These are phyloP conservation scores for Haplographium delicatum DNA, from an alignment of 495 filamentous ascomycete species.

Conservation along the genomic window DNA sequence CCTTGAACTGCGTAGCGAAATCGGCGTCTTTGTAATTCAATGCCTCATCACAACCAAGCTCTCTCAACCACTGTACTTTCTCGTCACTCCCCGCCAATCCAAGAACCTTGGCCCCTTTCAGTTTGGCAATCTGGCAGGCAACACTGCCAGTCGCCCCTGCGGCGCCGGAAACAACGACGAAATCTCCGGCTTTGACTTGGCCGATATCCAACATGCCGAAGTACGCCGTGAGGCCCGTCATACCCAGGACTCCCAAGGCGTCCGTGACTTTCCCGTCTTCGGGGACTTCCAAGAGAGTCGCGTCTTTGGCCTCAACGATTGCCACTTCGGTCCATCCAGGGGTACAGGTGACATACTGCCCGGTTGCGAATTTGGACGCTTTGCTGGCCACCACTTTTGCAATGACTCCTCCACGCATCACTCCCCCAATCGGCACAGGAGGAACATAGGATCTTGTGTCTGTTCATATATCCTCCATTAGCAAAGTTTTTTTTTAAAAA, in stretches of 20 bases:
- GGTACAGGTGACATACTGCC: slow-evolving; percentile 45
- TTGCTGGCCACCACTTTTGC: slow-evolving; percentile 43
- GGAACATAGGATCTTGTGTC: slow-evolving; percentile 61
- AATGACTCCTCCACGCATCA: slow-evolving; percentile 62
- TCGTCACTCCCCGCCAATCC: slow-evolving; percentile 62
- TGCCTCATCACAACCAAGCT: slow-evolving; percentile 59
- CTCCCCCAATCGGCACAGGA: slow-evolving; percentile 58
- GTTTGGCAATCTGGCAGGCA: slow-evolving; percentile 63
- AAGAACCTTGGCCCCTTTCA: slow-evolving; percentile 52
- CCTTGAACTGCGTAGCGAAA: slow-evolving; percentile 52
- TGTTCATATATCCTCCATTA: slow-evolving; percentile 26
- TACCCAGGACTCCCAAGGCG: slow-evolving; percentile 51
- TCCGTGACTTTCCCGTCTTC: slow-evolving; percentile 48
- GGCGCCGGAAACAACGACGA: slow-evolving; percentile 63
- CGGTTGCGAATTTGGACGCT: slow-evolving; percentile 39
- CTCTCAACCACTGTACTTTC: slow-evolving; percentile 56
- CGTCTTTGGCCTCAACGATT: slow-evolving; percentile 38
- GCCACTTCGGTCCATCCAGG: slow-evolving; percentile 62
- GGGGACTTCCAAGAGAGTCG: slow-evolving; percentile 37
- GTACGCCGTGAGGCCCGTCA: slow-evolving; percentile 62
- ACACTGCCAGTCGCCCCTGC: slow-evolving; percentile 67
- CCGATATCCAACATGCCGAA: slow-evolving; percentile 59
- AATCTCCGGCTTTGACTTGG: slow-evolving; percentile 50
- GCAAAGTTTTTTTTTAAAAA: neutral
- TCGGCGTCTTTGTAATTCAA: slow-evolving; percentile 59